phyloP scores from a whole-genome alignment of 73 alveolate species.

The Halteria grandinella region DNA sequence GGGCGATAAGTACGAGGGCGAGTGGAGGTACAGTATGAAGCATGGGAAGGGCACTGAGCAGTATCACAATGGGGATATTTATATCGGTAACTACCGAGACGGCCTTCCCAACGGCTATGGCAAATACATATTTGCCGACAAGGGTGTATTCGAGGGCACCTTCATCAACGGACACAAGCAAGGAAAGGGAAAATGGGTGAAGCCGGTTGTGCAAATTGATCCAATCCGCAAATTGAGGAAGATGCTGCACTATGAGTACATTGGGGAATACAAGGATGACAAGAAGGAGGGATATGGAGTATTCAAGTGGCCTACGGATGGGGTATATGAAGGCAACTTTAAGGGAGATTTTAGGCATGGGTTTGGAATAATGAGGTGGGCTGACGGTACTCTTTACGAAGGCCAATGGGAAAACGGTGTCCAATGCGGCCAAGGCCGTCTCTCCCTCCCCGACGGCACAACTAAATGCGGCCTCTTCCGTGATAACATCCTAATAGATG shows the following conservation, averaged over 20 bases:
- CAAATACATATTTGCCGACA: slow-evolving; percentile 70
- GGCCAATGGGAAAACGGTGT: slow-evolving; percentile 59
- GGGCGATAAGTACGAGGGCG: slow-evolving; percentile 44
- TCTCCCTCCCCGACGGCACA: slow-evolving; percentile 56
- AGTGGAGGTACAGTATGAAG: slow-evolving; percentile 35
- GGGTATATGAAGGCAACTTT: slow-evolving; percentile 50
- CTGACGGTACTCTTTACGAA: slow-evolving; percentile 54
- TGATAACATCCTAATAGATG: not conserved
- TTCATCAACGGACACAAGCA: slow-evolving; percentile 66
- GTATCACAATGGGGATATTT: slow-evolving; percentile 71
- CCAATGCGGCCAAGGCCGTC: slow-evolving; percentile 56
- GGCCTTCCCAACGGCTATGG: slow-evolving; percentile 84
- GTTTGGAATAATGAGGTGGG: slow-evolving; percentile 55
- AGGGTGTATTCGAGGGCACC: slow-evolving; percentile 75
- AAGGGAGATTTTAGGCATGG: slow-evolving; percentile 59
- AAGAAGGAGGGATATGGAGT: slow-evolving; percentile 48
- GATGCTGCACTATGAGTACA: not conserved
- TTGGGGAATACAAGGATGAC: slow-evolving; percentile 58
- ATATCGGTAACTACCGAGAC: slow-evolving; percentile 71
- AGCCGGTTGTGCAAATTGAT: slow-evolving; percentile 3
- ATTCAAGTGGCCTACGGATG: slow-evolving; percentile 41
- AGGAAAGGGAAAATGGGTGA: slow-evolving; percentile 70
- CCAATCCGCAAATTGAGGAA: not conserved
- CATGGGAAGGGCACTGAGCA: slow-evolving; percentile 56
- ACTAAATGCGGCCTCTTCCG: slow-evolving; percentile 12